Conservation (phyloP, 176 grass and related monocot genomes). For the Hordeum marinum region DNA sequence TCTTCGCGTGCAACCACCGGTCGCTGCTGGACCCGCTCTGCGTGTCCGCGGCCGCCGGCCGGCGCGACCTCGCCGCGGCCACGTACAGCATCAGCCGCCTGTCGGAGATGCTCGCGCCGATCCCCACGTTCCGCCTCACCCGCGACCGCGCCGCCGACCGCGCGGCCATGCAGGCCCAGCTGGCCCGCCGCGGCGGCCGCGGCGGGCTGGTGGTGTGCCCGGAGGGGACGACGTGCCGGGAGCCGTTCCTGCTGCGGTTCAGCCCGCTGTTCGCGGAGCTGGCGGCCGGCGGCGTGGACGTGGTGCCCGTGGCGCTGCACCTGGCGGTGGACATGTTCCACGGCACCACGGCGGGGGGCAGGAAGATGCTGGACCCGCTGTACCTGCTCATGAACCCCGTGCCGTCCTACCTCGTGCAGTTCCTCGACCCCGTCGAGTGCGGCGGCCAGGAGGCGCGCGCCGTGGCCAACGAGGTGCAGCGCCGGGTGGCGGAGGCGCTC, state of each 20-base stretch:
- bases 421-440: constrained; percentile 36
- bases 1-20: constrained; percentile 83
- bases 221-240: constrained; percentile 74
- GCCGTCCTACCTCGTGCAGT: constrained; percentile 45
- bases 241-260: constrained; percentile 79
- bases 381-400: constrained; percentile 64
- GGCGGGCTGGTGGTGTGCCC: constrained; percentile 73
- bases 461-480: constrained; percentile 73
- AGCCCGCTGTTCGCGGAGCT: constrained; percentile 79
- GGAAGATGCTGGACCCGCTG: constrained; percentile 62
- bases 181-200: constrained; percentile 12
- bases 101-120: constrained; percentile 66
- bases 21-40: constrained; percentile 72
- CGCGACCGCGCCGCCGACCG: constrained; percentile 50
- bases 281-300: not conserved
- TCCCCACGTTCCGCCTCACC: constrained; percentile 58
- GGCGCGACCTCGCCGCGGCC: constrained; percentile 33
- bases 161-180: constrained; percentile 30
- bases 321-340: constrained; percentile 63
- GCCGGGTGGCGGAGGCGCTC: constrained; percentile 45
- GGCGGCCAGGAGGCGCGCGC: constrained; percentile 15
- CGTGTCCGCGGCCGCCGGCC: constrained; percentile 13
- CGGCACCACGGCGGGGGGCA: constrained; percentile 61
- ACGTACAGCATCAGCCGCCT: constrained; percentile 71
- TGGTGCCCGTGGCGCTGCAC: constrained; percentile 63